Conservation (phyloP, 768 basidiomycete genomes). For the Boletus subparvulus region DNA sequence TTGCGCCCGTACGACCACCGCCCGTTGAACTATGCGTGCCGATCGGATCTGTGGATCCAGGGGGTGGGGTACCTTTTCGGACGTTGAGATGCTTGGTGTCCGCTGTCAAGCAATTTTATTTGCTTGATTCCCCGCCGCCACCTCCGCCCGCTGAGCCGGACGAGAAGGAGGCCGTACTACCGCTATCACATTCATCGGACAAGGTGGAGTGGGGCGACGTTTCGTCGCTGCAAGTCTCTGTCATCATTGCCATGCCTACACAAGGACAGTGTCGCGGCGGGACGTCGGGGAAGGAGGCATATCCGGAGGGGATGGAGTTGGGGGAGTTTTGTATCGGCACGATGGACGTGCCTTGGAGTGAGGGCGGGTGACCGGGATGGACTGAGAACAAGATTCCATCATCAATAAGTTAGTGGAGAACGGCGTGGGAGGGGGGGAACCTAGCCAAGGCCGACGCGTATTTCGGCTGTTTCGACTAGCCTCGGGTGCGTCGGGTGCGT, state of each 20-base stretch:
- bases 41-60: background rate
- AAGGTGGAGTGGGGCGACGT: constrained; percentile 8
- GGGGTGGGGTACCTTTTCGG: background rate
- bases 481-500: too few relatives aligned
- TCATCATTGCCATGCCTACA: constrained; percentile 45
- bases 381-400: too few relatives aligned
- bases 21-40: background rate
- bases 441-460: too few relatives aligned
- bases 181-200: background rate
- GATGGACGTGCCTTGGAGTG: too few relatives aligned
- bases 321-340: too few relatives aligned
- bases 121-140: background rate
- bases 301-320: constrained; percentile 27
- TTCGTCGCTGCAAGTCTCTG: constrained; percentile 36
- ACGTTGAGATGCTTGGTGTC: background rate
- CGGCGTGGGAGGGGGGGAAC: too few relatives aligned
- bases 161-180: background rate
- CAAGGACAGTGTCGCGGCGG: background rate
- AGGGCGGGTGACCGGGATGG: too few relatives aligned
- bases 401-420: too few relatives aligned
- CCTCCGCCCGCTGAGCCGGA: background rate
- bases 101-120: constrained; percentile 2
- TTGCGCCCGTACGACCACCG: background rate
- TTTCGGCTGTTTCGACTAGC: too few relatives aligned
- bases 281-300: background rate